Evolutionary conservation across 768 basidiomycete genomes (phyloP).

Genomic region (Tricholoma matsutake): DNA sequence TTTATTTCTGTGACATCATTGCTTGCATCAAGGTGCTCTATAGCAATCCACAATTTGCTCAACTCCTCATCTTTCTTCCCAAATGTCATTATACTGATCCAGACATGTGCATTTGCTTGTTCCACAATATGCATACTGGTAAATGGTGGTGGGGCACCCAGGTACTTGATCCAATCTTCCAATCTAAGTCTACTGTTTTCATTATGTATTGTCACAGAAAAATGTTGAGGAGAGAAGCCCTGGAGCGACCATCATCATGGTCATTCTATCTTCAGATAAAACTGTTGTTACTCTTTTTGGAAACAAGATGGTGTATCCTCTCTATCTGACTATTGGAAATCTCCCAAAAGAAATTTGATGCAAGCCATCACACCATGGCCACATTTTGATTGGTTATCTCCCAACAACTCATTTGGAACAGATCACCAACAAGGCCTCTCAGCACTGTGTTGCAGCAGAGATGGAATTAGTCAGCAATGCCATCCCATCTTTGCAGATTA

Average conservation of each 20-base stretch:
- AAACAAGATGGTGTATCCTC: conserved; percentile 42
- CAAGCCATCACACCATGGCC: conserved; percentile 33
- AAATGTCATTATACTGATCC: conserved; percentile 35
- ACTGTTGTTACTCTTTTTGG: conserved; percentile 39
- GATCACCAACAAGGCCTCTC: conserved; percentile 25
- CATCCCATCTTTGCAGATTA: conserved; percentile 40
- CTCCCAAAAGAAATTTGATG: conserved; percentile 36
- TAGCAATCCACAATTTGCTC: conserved; percentile 30
- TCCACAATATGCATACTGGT: conserved; percentile 43
- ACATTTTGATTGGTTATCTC: conserved; percentile 39
- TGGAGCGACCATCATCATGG: conserved; percentile 33
- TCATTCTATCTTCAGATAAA: conserved; percentile 48
- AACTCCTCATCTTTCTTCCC: conserved; percentile 29
- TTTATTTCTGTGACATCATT: conserved; percentile 31
- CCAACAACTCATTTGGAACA: conserved; percentile 33
- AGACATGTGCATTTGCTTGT: conserved; percentile 24
- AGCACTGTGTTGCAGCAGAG: conserved; percentile 24
- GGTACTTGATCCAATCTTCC: conserved; percentile 24
- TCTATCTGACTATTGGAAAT: conserved; percentile 48
- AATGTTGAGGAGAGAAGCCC: conserved; percentile 18
- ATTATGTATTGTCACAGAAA: conserved; percentile 4
- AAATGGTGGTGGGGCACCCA: conserved; percentile 53
- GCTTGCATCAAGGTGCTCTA: conserved; percentile 34
- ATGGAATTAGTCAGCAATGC: conserved; percentile 27
- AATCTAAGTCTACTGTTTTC: too few relatives aligned